These are phyloP conservation scores for Harrya chromipes DNA, from an alignment of 768 basidiomycete species.

Conservation along the genomic window DNA sequence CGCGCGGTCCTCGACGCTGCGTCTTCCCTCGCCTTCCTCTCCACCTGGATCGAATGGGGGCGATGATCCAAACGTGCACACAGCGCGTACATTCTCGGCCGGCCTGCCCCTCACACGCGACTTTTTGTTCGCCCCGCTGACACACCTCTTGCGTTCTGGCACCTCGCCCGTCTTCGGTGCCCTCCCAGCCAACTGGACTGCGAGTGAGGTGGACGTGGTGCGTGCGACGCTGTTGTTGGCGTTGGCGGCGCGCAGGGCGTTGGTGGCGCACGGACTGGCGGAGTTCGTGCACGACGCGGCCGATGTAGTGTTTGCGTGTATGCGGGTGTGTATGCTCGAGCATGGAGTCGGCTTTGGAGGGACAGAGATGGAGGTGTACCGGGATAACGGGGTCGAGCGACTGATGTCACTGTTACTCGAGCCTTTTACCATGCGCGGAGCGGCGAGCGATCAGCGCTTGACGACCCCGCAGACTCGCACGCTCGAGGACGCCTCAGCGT, in stretches of 20 bases:
- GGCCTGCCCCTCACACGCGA: constrained; percentile 53
- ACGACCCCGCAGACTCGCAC: constrained; percentile 14
- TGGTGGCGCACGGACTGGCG: constrained; percentile 40
- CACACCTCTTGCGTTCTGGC: constrained; percentile 79
- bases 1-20: constrained; percentile 52
- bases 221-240: constrained; percentile 66
- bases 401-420: constrained; percentile 60
- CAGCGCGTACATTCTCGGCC: constrained; percentile 3
- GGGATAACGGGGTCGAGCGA: constrained; percentile 60
- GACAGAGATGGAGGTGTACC: constrained; percentile 63
- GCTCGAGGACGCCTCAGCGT: constrained; percentile 53
- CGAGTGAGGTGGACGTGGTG: constrained; percentile 74
- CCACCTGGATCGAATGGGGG: background rate
- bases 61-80: background rate
- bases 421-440: constrained; percentile 42
- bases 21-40: constrained; percentile 21
- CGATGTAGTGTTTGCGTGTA: constrained; percentile 65
- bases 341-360: constrained; percentile 48
- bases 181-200: constrained; percentile 71
- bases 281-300: constrained; percentile 27
- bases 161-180: constrained; percentile 65
- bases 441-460: background rate
- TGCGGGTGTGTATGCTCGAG: constrained; percentile 97
- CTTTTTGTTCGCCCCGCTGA: constrained; percentile 68
- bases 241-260: constrained; percentile 44